phyloP scores from a whole-genome alignment of 192 early-diverging fungal species.

The Haplosporangium gracile region DNA sequence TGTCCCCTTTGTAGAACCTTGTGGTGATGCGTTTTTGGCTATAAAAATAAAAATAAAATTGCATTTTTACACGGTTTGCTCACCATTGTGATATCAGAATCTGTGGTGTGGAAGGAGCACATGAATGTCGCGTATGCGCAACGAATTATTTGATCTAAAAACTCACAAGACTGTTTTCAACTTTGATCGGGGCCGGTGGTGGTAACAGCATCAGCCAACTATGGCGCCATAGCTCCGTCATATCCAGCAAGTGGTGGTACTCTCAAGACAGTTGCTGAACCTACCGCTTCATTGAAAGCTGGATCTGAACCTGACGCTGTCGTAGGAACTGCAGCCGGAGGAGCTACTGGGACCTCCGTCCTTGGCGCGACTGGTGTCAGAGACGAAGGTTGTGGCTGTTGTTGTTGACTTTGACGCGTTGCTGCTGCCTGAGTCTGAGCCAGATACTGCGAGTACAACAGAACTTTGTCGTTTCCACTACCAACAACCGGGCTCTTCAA shows the following conservation, averaged over 20 bases:
- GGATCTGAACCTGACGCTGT: background rate
- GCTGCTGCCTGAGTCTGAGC: background rate
- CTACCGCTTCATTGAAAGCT: background rate
- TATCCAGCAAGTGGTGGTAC: background rate
- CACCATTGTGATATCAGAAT: no score
- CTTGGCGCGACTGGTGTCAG: background rate
- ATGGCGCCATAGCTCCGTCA: background rate
- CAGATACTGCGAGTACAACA: background rate
- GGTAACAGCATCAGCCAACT: background rate
- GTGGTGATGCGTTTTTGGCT: conserved; percentile 47
- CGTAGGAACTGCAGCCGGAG: background rate
- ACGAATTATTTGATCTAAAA: no score
- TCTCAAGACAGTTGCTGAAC: background rate
- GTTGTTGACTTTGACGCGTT: background rate
- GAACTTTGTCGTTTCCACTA: background rate
- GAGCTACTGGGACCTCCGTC: background rate
- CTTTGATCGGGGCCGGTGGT: background rate
- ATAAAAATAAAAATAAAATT: background rate
- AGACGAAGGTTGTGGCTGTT: background rate
- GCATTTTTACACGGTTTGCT: background rate
- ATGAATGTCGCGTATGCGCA: no score
- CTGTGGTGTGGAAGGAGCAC: no score
- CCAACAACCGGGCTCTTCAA: background rate
- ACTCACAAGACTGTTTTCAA: background rate
- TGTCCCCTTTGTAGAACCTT: conserved; percentile 71